Base-by-base conservation (phyloP, 106 monocot species). In the Dendrobium huoshanense region DNA sequence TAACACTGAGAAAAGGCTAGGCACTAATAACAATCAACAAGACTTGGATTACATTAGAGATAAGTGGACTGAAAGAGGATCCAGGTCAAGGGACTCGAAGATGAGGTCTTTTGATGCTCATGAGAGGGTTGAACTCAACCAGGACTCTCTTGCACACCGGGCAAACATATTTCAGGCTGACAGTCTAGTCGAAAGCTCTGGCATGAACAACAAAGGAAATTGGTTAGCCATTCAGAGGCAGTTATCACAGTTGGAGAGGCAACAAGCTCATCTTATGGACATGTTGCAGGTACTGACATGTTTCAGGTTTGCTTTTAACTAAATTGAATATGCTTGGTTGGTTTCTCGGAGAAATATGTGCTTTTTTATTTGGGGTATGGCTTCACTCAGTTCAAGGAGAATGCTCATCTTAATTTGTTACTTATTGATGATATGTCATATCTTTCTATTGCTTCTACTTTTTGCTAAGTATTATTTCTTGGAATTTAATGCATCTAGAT, bases 211-310 rank as follows among this genome's bases (percentile, higher is more conserved):
- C 77, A 96, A 88, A 78, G 90, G 90, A 74, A 97, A 87, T 80
- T 97, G 92, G 90, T 75, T 94, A 44, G 84, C 87, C 24, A 97
- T 97, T 82, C 94, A 94, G 64, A 92, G 92, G 80, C 97, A 97
- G 43, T 85, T 97, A 67, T 83, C 86, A n/a, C 92, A 92, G 80
- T 81, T 97, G 75, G 97, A 97, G 78, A 94, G 94, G 75, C 94
- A 97, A 83, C 97, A 97, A 89, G 81, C 90, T 13, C 85, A 87
- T 87, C 86, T 97, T 20, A 91, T 97, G 97, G 89, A 92, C 83
- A 94, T 94, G 94, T 78, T 97, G 79, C 97, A 97, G 94, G 97
- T 97, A 31, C 1, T 31, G 89, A 92, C 83, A 94, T 94, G 94
- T 78, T 97, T 77, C 97, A 97, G 94, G 97, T 97, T 77, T 47